Conservation (phyloP, 192 early-diverging fungal species). For the Allomyces arbusculus region DNA sequence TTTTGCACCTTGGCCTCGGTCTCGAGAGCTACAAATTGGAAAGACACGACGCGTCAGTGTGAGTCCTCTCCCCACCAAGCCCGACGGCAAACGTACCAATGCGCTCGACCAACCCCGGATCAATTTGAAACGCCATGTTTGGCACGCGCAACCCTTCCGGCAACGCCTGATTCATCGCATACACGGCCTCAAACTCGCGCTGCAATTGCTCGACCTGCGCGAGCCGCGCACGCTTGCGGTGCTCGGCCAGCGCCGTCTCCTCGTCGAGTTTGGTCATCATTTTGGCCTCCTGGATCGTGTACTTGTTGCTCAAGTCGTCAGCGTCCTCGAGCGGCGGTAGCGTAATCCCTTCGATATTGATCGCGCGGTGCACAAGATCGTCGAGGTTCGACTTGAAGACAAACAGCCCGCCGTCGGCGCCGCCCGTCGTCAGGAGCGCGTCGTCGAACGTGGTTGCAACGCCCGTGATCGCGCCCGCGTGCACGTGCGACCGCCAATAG, state of each 20-base stretch:
- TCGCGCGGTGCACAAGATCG: neutral
- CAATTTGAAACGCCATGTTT: neutral
- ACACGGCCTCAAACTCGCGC: slow-evolving; percentile 21
- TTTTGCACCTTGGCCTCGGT: slow-evolving; percentile 19
- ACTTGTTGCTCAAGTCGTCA: slow-evolving; percentile 5
- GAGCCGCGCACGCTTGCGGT: slow-evolving; percentile 20
- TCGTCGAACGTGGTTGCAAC: slow-evolving; percentile 27
- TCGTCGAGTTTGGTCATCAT: slow-evolving; percentile 33
- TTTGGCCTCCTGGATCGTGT: slow-evolving; percentile 36
- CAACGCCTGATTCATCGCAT: slow-evolving; percentile 20
- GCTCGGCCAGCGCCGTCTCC: slow-evolving; percentile 29
- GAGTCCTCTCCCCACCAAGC: no score
- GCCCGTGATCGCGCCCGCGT: slow-evolving; percentile 7
- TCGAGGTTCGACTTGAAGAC: slow-evolving; percentile 7
- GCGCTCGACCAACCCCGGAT: neutral
- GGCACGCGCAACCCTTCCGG: slow-evolving; percentile 4
- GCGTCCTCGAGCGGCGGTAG: neutral
- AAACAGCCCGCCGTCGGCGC: slow-evolving; percentile 33
- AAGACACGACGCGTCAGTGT: neutral
- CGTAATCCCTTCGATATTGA: neutral
- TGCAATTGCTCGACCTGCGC: slow-evolving; percentile 22
- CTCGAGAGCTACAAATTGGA: slow-evolving; percentile 8
- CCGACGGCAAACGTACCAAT: neutral
- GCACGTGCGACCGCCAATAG: neutral
- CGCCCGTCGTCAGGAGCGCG: slow-evolving; percentile 20